Evolutionary conservation across 345 rosid species (phyloP).

Genomic region (Camelina neglecta): DNA sequence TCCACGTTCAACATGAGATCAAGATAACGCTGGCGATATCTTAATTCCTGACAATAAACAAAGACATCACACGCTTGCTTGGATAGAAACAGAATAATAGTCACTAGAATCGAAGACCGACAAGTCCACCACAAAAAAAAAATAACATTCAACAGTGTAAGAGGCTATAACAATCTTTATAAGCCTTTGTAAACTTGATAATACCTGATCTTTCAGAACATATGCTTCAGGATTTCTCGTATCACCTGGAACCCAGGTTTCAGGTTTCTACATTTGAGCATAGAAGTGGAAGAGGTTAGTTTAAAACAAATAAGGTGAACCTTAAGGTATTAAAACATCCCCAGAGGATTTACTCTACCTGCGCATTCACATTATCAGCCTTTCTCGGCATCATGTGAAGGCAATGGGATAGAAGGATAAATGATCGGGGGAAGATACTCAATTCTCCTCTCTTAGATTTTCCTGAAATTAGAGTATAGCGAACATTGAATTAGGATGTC

Average conservation of each 20-base stretch:
- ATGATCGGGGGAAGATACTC: conserved; percentile 74
- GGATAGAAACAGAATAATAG: conserved; percentile 2
- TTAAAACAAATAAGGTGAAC: conserved; percentile 4
- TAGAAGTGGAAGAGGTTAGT: conserved; percentile 22
- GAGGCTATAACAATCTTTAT: not conserved
- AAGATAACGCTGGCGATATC: conserved; percentile 90
- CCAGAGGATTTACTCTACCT: conserved; percentile 47
- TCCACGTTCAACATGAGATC: conserved; percentile 86
- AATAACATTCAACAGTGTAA: conserved; percentile 9
- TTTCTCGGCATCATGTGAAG: conserved; percentile 92
- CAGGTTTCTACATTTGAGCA: conserved; percentile 59
- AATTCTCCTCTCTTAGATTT: conserved; percentile 94
- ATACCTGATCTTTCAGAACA: conserved; percentile 91
- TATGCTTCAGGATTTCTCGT: conserved; percentile 83
- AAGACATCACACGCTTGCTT: conserved; percentile 17
- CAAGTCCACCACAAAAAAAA: conserved; percentile 13
- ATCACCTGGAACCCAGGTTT: conserved; percentile 69
- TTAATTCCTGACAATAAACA: conserved; percentile 64
- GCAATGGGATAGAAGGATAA: conserved; percentile 80
- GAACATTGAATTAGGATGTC: not conserved
- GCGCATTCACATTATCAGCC: conserved; percentile 51
- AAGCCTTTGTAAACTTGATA: conserved; percentile 4
- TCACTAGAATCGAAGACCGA: not conserved
- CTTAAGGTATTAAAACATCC: conserved; percentile 3
- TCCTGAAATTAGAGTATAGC: conserved; percentile 49